Evolutionary conservation across 768 basidiomycete genomes (phyloP).

Genomic region (Leucosporidium scottii): DNA sequence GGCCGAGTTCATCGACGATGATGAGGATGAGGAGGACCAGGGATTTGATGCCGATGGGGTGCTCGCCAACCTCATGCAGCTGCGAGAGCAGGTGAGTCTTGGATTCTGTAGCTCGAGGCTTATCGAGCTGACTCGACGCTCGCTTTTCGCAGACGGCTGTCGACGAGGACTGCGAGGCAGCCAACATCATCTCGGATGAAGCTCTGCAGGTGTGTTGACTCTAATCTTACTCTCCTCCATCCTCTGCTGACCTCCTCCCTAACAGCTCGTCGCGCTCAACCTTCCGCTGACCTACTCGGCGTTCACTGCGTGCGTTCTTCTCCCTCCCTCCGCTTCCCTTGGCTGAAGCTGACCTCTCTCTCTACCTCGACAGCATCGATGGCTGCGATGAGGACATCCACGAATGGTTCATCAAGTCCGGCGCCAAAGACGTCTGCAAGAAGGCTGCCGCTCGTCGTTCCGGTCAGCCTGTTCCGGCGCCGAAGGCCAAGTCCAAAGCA

Average conservation of each 20-base stretch:
- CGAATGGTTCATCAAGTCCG: slow-evolving; percentile 5
- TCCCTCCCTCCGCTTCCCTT: neutral
- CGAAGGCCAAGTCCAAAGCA: neutral
- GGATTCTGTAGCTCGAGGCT: neutral
- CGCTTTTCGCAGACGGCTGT: slow-evolving; percentile 5
- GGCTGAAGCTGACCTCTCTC: neutral
- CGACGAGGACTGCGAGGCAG: slow-evolving; percentile 8
- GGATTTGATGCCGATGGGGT: too few species aligned
- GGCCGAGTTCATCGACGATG: slow-evolving; percentile 3
- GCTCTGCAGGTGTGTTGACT: slow-evolving; percentile 2
- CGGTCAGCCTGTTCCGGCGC: neutral
- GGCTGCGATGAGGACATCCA: slow-evolving; percentile 4
- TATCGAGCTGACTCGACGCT: too few species aligned
- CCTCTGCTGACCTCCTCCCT: neutral
- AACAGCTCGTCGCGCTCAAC: slow-evolving; percentile 12
- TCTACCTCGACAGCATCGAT: slow-evolving; percentile 5
- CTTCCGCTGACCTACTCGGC: slow-evolving; percentile 7
- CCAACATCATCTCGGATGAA: slow-evolving; percentile 10
- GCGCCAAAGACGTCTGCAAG: slow-evolving; percentile 10
- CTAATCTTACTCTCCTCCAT: too few species aligned
- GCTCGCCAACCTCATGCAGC: neutral
- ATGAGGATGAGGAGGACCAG: too few species aligned
- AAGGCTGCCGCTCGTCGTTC: neutral
- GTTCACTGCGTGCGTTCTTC: slow-evolving; percentile 7
- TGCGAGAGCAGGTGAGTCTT: slow-evolving; percentile 12